Evolutionary conservation across 768 basidiomycete species (phyloP), one percentile per base, ranked within the genome.

Genomic region (Hericium coralloides): DNA sequence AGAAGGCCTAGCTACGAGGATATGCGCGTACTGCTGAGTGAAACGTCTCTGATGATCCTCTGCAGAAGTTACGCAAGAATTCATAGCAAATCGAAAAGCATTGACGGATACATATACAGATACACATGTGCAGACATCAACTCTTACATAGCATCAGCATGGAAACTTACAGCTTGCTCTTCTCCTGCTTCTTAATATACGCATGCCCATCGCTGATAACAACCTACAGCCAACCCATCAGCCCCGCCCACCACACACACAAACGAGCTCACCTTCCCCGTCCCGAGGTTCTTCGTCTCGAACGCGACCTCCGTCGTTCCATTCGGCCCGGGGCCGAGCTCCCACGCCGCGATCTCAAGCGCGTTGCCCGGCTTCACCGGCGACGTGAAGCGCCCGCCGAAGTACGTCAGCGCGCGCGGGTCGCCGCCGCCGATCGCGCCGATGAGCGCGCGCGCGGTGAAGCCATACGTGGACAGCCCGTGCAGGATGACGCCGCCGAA

Each of bases 401-500:
- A 87, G 63, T 82, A 75, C 59, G 77, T 82, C 59, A 95, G 72
- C 2, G 85, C 74, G 3, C 73, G 73, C 2, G 85, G 77, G 60
- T 88, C 80, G 47, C 79, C 78, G 0, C 75, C 78, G 0, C 82
- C 89, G 12, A 85, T 76, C 2, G 77, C 75, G 57, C 78, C 77
- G 59, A 95, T 74, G 55, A 94, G 70, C 1, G 82, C 88, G 45
- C 91, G 83, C 3, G 89, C 92, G 8, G 77, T 87, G 66, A 92
- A 92, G 12, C 92, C 92, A 66, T 80, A 93, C 0, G 86, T 82
- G 18, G 87, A 84, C 23, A 94, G 76, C 26, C 92, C 92, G 65
- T 95, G 92, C 2, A 94, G 78, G 64, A 95, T 92, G 38, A 86
- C 82, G 50, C 85, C 92, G 2, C 89, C 89, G 64, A 95, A 93